A percentile compares a stretch with the other conserved stretches of the same genome.
These are phyloP conservation scores for Aspergillus texensis DNA, from an alignment of 2,329 filamentous ascomycete genomes.

Conservation along the genomic window DNA sequence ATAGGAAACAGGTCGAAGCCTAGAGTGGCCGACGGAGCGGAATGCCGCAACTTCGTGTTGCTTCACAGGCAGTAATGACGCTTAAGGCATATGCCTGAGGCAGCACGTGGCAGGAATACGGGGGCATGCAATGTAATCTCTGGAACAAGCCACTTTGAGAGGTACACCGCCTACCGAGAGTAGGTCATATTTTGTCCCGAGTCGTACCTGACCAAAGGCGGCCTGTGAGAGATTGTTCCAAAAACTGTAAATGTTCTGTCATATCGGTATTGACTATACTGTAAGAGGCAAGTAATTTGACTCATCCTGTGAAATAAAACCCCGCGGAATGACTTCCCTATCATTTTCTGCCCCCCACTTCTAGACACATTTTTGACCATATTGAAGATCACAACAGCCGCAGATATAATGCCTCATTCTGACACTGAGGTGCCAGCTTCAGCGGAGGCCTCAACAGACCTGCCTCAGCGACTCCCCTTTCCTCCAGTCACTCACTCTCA, in stretches of 20 bases:
- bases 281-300: conserved; percentile 15
- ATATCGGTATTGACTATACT: conserved; percentile 13
- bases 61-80: conserved; percentile 10
- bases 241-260: conserved; percentile 1
- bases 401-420: conserved; percentile 32
- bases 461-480: conserved; percentile 62
- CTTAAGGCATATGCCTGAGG: conserved; percentile 23
- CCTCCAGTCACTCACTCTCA: conserved; percentile 82
- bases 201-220: neutral
- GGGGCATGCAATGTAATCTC: neutral
- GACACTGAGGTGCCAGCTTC: conserved; percentile 23
- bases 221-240: neutral
- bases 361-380: neutral
- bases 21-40: conserved; percentile 6
- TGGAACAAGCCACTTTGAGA: neutral
- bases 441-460: conserved; percentile 19
- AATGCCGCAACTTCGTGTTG: conserved; percentile 8
- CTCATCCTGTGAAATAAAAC: conserved; percentile 15
- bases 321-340: conserved; percentile 3
- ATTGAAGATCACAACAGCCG: neutral
- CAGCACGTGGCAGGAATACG: conserved; percentile 15
- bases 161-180: neutral
- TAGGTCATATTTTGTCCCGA: neutral
- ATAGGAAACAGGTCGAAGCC: conserved; percentile 1
- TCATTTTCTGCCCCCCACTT: neutral